Evolutionary conservation across 805 yeast genomes (phyloP).

Genomic region (Monosporozyma aerobia): DNA sequence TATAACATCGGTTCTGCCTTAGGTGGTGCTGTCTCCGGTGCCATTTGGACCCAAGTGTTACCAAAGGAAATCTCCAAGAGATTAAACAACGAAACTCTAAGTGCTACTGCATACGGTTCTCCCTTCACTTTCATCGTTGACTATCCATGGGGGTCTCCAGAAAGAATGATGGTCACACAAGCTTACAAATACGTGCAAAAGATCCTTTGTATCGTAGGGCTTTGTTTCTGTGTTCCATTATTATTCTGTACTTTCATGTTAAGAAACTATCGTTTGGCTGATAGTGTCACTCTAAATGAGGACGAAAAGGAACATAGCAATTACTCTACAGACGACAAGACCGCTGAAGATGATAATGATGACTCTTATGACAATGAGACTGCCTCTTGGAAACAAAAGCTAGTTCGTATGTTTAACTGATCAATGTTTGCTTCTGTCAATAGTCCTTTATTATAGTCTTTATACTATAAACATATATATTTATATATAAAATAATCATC

Average conservation of each 20-base stretch:
- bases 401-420: neutral
- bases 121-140: slow-evolving; percentile 42
- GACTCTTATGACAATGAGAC: neutral
- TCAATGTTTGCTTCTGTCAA: neutral
- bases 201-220: slow-evolving; percentile 45
- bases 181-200: slow-evolving; percentile 55
- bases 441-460: neutral
- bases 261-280: slow-evolving; percentile 41
- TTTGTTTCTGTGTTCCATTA: slow-evolving; percentile 46
- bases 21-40: slow-evolving; percentile 58
- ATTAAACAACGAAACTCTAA: slow-evolving; percentile 32
- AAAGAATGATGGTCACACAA: slow-evolving; percentile 45
- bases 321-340: neutral
- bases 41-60: slow-evolving; percentile 59
- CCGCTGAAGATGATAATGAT: neutral
- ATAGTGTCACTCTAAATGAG: slow-evolving; percentile 10
- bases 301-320: neutral
- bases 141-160: slow-evolving; percentile 56
- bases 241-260: slow-evolving; percentile 39
- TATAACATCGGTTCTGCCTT: slow-evolving; percentile 57
- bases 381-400: neutral
- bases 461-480: neutral
- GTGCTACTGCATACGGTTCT: slow-evolving; percentile 39
- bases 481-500: neutral
- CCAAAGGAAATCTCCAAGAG: slow-evolving; percentile 35